Conservation (phyloP, 169 alveolate species). For the Eimeria tenella region DNA sequence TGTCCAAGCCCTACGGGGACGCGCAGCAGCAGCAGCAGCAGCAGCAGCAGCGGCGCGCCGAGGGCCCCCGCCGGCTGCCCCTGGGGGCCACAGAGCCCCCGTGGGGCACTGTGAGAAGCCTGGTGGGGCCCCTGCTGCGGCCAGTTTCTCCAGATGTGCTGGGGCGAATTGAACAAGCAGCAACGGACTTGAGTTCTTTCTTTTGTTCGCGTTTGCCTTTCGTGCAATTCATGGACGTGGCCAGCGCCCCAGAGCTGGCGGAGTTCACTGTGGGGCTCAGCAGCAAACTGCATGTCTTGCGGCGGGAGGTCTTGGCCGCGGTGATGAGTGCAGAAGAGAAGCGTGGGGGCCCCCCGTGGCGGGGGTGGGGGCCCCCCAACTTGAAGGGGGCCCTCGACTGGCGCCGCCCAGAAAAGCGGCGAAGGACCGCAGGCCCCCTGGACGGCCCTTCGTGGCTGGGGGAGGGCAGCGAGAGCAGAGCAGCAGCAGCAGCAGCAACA, state of each 20-base stretch:
- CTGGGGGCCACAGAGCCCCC: conserved; percentile 12
- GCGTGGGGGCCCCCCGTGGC: not conserved
- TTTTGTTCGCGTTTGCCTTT: not conserved
- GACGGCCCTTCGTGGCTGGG: not conserved
- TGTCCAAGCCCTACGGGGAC: too few relatives aligned
- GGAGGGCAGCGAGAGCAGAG: not conserved
- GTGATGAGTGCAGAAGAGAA: not conserved
- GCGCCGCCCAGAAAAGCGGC: not conserved
- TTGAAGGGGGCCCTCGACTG: not conserved
- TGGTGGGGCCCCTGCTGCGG: not conserved
- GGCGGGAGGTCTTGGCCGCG: not conserved
- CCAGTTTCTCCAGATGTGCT: not conserved
- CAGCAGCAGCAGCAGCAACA: not conserved
- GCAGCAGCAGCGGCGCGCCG: not conserved
- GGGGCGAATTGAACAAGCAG: not conserved
- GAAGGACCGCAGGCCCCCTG: too few relatives aligned
- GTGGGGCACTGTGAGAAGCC: not conserved
- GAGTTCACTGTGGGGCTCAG: conserved; percentile 1
- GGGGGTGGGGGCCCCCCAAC: not conserved
- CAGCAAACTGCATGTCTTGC: not conserved
- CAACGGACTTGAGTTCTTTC: not conserved
- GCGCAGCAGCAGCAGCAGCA: conserved; percentile 26
- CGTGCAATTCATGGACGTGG: not conserved
- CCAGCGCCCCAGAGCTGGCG: conserved; percentile 25
- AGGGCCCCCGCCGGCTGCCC: not conserved